Percentiles rank a stretch among this genome's conserved stretches.
phyloP scores from a whole-genome alignment of 805 yeast genomes.

The Grigorovia transvaalensis region DNA sequence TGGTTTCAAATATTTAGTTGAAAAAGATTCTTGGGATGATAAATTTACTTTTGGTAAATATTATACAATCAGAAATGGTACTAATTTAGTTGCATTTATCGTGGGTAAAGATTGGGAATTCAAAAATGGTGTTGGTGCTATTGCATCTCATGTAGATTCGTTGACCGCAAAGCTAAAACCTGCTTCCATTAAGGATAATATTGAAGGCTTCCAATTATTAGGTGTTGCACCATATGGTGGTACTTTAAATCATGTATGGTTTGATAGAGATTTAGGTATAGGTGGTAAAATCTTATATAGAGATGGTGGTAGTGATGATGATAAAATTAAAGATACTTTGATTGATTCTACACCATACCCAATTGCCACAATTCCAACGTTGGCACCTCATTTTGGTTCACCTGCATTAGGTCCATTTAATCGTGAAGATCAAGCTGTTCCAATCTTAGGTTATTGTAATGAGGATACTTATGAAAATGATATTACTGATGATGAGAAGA shows the following conservation, averaged over 20 bases:
- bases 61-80: constrained; percentile 59
- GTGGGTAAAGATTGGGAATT: constrained; percentile 60
- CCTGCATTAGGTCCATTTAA: constrained; percentile 64
- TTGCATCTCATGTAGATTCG: constrained; percentile 72
- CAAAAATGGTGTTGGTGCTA: constrained; percentile 53
- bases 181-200: constrained; percentile 43
- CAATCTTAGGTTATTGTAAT: constrained; percentile 52
- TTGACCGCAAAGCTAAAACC: constrained; percentile 65
- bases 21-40: constrained; percentile 37
- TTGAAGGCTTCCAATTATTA: constrained; percentile 65
- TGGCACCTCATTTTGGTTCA: constrained; percentile 81
- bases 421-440: constrained; percentile 66
- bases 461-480: constrained; percentile 20
- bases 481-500: constrained; percentile 47
- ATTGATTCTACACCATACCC: constrained; percentile 56
- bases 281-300: constrained; percentile 66
- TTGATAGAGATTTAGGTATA: constrained; percentile 78
- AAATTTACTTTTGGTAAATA: constrained; percentile 40
- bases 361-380: constrained; percentile 70
- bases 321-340: constrained; percentile 31
- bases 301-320: constrained; percentile 25
- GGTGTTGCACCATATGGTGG: constrained; percentile 86
- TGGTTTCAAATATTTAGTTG: constrained; percentile 59
- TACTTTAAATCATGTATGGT: constrained; percentile 53
- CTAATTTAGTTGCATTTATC: constrained; percentile 57